phyloP scores from a whole-genome alignment of 257 asterid species.

The Capsicum pubescens region DNA sequence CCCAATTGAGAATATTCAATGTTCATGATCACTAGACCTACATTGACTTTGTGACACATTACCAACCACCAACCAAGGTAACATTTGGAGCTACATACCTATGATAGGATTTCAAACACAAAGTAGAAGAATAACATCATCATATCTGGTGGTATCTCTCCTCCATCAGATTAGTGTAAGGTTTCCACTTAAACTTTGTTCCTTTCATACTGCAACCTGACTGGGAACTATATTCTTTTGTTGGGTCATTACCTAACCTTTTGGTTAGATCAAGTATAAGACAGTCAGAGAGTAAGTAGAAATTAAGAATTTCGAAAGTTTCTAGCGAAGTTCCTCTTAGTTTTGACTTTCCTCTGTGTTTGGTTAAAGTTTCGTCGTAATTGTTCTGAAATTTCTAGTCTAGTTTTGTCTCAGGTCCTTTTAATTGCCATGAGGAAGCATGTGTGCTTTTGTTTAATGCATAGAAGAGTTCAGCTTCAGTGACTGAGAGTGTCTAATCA shows the following conservation, averaged over 20 bases:
- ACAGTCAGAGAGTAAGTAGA: neutral
- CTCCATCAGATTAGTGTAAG: neutral
- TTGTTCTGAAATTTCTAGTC: conserved; percentile 6
- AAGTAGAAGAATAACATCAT: neutral
- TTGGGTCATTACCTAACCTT: neutral
- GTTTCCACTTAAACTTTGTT: neutral
- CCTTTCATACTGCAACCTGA: neutral
- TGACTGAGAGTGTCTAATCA: neutral
- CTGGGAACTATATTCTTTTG: neutral
- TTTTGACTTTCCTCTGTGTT: neutral
- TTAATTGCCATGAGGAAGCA: neutral
- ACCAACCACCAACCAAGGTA: neutral
- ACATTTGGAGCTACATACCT: neutral
- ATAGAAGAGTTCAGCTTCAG: neutral
- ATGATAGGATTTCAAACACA: no score
- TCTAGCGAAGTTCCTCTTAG: neutral
- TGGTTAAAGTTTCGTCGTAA: neutral
- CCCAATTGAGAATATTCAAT: neutral
- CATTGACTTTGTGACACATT: neutral
- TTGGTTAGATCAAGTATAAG: neutral
- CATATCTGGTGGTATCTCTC: neutral
- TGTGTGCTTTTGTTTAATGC: neutral
- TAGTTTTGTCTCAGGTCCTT: neutral
- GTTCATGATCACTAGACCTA: neutral
- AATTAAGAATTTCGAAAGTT: neutral